Base-by-base conservation (phyloP, 2,329 filamentous ascomycete genomes). In the Phyllosticta ampelicida region DNA sequence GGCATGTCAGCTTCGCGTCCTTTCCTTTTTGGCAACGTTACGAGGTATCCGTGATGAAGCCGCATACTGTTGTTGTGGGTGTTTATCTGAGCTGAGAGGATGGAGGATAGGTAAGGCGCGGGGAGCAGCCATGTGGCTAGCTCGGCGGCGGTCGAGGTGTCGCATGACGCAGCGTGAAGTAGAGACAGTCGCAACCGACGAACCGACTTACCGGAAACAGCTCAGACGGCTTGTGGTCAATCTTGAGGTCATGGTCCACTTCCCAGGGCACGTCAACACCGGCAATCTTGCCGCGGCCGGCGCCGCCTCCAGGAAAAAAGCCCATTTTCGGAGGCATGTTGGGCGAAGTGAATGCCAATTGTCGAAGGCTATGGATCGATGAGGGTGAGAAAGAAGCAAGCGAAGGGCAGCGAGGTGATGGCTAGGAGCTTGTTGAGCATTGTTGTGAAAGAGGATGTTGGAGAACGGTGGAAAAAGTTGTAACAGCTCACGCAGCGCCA, bases 221-320 rank as follows among this genome's bases (percentile, higher is more conserved):
- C 62, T 73, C 71, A 53, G 69, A 69, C 21, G 73, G 73, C 50
- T 68, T 70, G 51, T 66, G 70, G 49, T 64, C 61, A 23, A 65
- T 61, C 59, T 71, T 66, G 5, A 75, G 67, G 21, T 73, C 70
- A 49, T 74, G 67, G 59, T 74, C 71, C 56, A 73, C 65, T 59
- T 73, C 73, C 71, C 71, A 74, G 53, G 71, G 68, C 58, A 75
- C 62, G 60, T 75, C 73, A 8, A 73, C 71, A 58, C 74, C 74
- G 44, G 68, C 74, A 62, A 75, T 74, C 61, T 69, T 71, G 57
- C 73, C 63, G 48, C 69, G 68, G 48, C 69, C 65, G 6, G 68
- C 65, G 48, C 64, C 66, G 23, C 66, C 65, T 21, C 70, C 66
- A 4, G 64, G 65, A 21, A 16, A 5, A 11, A 21, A 28, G 20